A percentile compares a stretch with the other conserved stretches of the same genome.
Evolutionary conservation across 257 asterid genomes (phyloP).

Genomic region (Solanum ossicruentum): DNA sequence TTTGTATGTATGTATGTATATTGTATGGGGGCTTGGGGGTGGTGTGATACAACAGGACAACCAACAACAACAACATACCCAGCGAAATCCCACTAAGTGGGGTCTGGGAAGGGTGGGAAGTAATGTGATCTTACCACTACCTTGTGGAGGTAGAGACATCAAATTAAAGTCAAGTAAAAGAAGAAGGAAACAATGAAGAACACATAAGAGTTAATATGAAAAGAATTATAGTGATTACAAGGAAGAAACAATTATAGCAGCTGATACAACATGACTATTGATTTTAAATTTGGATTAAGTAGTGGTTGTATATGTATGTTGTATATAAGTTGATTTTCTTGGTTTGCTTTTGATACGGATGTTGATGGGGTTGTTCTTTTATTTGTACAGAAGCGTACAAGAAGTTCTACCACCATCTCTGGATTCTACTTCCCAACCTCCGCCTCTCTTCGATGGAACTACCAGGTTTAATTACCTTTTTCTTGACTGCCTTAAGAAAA

Average conservation of each 20-base stretch:
- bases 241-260: no score
- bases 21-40: not conserved
- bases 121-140: no score
- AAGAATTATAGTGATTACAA: no score
- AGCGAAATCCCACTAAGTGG: no score
- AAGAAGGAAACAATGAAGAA: no score
- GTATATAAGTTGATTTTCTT: not conserved
- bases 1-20: no score
- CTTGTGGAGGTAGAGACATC: no score
- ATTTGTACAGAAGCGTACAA: slow-evolving; percentile 17
- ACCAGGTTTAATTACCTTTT: slow-evolving; percentile 24
- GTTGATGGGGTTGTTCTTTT: not conserved
- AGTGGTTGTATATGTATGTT: not conserved
- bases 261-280: not conserved
- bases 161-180: no score
- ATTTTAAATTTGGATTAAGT: not conserved
- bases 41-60: no score
- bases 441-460: slow-evolving; percentile 64
- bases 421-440: slow-evolving; percentile 51
- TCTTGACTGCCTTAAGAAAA: not conserved
- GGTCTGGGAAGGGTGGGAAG: no score
- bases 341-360: not conserved
- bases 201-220: no score
- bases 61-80: no score
- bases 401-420: slow-evolving; percentile 45